Base-by-base conservation (phyloP, 2,329 filamentous ascomycete species). In the Ophiosphaerella narmari region DNA sequence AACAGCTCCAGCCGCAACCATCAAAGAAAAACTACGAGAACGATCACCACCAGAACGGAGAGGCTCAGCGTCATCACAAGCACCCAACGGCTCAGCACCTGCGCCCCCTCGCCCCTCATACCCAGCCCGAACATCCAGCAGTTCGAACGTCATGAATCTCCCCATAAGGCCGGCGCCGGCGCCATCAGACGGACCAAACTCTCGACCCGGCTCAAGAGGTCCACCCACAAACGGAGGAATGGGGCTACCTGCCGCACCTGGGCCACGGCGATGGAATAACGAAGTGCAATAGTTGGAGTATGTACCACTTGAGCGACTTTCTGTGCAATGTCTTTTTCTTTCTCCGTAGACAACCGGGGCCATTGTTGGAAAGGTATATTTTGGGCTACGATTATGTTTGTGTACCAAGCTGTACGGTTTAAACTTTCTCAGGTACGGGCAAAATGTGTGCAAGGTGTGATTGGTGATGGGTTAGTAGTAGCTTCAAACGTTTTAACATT, bases 1-100 rank as follows among this genome's bases (percentile, higher is more conserved):
- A 65, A 79, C 89, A 36, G 90, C 88, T 9, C 90, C 91, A 1
- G 84, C 89, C 7, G 83, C 89, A 7, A 65, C 67, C 34, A 70
- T 71, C 21, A 70, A 69, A 35, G 70, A 73, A 52, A 68, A 69
- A 52, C 64, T 74, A n/a, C 70, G 70, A n/a, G 66, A 70, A 41
- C 64, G 63, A 35, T 66, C 68, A 1, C 65, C 67, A 1, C 61
- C 66, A 5, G 56, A 67, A 26, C 60, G 62, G 36, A 52, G 61
- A 23, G 56, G 62, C 7, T 61, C 64, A 7, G 59, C 11, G 52
- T 59, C 35, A 62, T 57, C 55, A 50, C 55, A 62, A 23, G 59
- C 58, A 36, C 59, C 62, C 14, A 71, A 67, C 37, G 65, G 63
- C 23, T 39, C 53, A 4, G 55, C 59, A 43, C 66, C 71, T 36